Evolutionary conservation across 202 grass and related monocot genomes (phyloP).

Genomic region (Zizania palustris): DNA sequence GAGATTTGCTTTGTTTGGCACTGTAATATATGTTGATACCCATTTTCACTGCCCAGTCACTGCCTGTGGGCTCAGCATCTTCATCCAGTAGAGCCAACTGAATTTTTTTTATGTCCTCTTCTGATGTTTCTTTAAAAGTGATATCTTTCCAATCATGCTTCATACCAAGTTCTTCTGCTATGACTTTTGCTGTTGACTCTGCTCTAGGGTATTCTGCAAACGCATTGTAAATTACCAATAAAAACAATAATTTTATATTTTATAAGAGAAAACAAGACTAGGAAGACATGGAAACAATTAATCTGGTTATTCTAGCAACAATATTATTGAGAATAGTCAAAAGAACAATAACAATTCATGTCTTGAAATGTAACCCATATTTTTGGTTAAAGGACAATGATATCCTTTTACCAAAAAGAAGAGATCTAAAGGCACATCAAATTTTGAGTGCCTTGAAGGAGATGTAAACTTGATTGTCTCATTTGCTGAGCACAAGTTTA

Average conservation of each 20-base stretch:
- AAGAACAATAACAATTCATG: background rate
- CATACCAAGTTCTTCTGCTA: slow-evolving; percentile 75
- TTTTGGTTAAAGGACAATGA: background rate
- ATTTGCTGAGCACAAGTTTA: slow-evolving; percentile 6
- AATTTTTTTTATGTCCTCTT: slow-evolving; percentile 67
- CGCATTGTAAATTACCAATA: slow-evolving; percentile 43
- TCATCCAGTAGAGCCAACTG: slow-evolving; percentile 71
- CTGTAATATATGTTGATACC: slow-evolving; percentile 97
- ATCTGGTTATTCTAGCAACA: slow-evolving; percentile 12
- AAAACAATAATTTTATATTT: slow-evolving; percentile 14
- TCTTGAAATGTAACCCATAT: background rate
- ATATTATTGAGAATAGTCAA: slow-evolving; percentile 2
- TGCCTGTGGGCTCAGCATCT: slow-evolving; percentile 81
- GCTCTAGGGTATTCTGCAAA: slow-evolving; percentile 89
- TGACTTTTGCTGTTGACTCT: slow-evolving; percentile 73
- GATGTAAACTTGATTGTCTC: background rate
- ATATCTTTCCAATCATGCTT: slow-evolving; percentile 81
- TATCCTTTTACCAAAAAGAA: too few species aligned
- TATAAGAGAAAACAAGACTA: slow-evolving; percentile 2
- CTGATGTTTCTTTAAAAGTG: slow-evolving; percentile 62
- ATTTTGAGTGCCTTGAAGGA: background rate
- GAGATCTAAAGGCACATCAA: background rate
- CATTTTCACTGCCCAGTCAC: slow-evolving; percentile 98
- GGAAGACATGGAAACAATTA: background rate
- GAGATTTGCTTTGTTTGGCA: slow-evolving; percentile 94